A percentile compares a stretch with the other conserved stretches of the same genome.
These are phyloP conservation scores for Fusarium gaditjirri DNA, from an alignment of 2,329 filamentous ascomycete genomes.

Conservation along the genomic window DNA sequence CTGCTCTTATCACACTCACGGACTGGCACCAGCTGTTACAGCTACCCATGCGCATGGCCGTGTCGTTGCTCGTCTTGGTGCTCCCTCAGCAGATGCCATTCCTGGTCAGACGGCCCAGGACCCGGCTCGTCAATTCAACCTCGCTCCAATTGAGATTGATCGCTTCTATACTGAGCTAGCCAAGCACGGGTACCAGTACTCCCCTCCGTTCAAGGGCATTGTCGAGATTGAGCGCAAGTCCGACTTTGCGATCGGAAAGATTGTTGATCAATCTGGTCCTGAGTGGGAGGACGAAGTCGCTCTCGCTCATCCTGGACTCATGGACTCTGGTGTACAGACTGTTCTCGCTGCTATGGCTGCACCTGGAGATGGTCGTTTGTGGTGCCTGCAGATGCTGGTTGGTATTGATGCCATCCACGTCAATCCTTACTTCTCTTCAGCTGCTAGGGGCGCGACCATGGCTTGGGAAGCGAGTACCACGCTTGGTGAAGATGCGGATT, in stretches of 20 bases:
- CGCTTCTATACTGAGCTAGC: slow-evolving; percentile 8
- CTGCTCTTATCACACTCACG: slow-evolving; percentile 4
- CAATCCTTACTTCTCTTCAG: background rate
- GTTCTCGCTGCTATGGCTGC: slow-evolving; percentile 9
- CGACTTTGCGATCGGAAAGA: slow-evolving; percentile 6
- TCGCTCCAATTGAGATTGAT: background rate
- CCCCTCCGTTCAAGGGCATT: slow-evolving; percentile 5
- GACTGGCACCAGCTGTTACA: background rate
- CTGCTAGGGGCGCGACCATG: background rate
- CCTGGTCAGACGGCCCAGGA: background rate
- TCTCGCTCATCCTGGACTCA: slow-evolving; percentile 1
- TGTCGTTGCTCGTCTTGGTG: background rate
- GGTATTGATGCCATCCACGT: background rate
- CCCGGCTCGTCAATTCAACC: background rate
- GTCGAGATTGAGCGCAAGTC: slow-evolving; percentile 10
- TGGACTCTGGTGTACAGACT: slow-evolving; percentile 5
- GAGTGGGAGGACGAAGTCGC: background rate
- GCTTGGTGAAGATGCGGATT: background rate
- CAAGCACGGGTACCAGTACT: slow-evolving; percentile 7
- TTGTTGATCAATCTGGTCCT: background rate
- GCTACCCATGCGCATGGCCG: background rate
- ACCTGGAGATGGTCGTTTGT: background rate
- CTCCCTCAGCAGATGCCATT: background rate
- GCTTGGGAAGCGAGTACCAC: background rate
- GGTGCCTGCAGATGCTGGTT: slow-evolving; percentile 7